Evolutionary conservation across 768 basidiomycete species (phyloP).

Genomic region (Lactarius vividus): DNA sequence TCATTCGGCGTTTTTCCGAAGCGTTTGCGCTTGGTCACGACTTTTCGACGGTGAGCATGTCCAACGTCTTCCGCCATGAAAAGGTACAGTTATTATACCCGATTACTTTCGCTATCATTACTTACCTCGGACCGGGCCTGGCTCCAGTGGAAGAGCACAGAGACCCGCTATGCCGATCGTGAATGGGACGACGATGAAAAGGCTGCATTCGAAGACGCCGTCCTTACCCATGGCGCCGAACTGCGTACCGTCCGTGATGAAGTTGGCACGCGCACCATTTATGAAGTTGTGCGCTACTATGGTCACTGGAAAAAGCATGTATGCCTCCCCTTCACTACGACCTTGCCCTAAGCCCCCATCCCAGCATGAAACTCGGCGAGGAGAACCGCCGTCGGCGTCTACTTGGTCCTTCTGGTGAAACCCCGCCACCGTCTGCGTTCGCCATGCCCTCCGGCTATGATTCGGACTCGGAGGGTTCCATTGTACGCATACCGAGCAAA

Average conservation of each 20-base stretch:
- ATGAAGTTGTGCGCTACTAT: slow-evolving; percentile 81
- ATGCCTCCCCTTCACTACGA: neutral
- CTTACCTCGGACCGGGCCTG: slow-evolving; percentile 16
- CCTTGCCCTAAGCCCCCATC: slow-evolving; percentile 1
- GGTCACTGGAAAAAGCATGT: slow-evolving; percentile 82
- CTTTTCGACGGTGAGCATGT: slow-evolving; percentile 63
- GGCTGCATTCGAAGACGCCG: slow-evolving; percentile 73
- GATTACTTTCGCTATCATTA: neutral
- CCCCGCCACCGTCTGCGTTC: neutral
- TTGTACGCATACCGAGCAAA: slow-evolving; percentile 56
- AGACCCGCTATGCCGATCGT: slow-evolving; percentile 63
- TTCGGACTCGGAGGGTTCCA: slow-evolving; percentile 76
- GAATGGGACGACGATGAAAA: slow-evolving; percentile 70
- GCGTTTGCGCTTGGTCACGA: slow-evolving; percentile 57
- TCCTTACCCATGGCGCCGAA: slow-evolving; percentile 71
- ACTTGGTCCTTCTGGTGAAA: slow-evolving; percentile 13
- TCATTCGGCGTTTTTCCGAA: slow-evolving; percentile 66
- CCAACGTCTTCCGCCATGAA: slow-evolving; percentile 50
- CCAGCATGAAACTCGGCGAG: slow-evolving; percentile 64
- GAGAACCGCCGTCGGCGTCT: slow-evolving; percentile 44
- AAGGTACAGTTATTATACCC: slow-evolving; percentile 49
- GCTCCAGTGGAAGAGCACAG: slow-evolving; percentile 68
- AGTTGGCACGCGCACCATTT: slow-evolving; percentile 62
- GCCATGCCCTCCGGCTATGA: slow-evolving; percentile 7
- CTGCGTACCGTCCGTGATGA: slow-evolving; percentile 76